Conservation (phyloP, 371 early-diverging fungal species). For the Mortierella sp. region DNA sequence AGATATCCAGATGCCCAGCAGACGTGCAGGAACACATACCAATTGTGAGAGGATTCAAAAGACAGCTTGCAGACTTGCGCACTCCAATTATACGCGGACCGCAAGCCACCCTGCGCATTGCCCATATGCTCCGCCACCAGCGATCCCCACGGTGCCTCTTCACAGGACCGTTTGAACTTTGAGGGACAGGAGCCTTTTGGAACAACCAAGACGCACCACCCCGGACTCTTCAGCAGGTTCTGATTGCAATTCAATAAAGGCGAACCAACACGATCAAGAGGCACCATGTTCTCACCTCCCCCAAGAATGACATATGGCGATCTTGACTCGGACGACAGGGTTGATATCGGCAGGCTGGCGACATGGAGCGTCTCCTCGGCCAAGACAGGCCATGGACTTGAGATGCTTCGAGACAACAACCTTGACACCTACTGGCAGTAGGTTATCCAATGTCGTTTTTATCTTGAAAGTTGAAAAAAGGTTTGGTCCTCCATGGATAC, state of each 20-base stretch:
- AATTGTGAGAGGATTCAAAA: conserved; percentile 54
- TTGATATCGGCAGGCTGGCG: conserved; percentile 68
- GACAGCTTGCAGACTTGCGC: conserved; percentile 31
- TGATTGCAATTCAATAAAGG: too few relatives aligned
- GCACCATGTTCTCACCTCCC: too few relatives aligned
- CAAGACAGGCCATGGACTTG: conserved; percentile 75
- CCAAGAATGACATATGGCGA: conserved; percentile 10
- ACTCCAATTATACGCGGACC: conserved; percentile 15
- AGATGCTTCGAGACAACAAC: conserved; percentile 73
- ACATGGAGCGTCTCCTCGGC: conserved; percentile 79
- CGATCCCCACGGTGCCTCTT: too few relatives aligned
- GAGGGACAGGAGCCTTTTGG: too few relatives aligned
- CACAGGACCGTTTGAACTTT: too few relatives aligned
- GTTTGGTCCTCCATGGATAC: background rate
- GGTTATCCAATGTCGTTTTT: conserved; percentile 10
- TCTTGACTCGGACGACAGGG: conserved; percentile 55
- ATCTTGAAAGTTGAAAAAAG: background rate
- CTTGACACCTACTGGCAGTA: conserved; percentile 90
- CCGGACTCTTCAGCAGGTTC: too few relatives aligned
- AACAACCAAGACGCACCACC: too few relatives aligned
- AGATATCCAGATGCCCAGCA: background rate
- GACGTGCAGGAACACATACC: conserved; percentile 40
- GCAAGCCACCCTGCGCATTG: conserved; percentile 11
- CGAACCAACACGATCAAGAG: too few relatives aligned
- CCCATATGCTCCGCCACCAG: too few relatives aligned